phyloP scores from a whole-genome alignment of 257 asterid genomes.

The Forsythia suspensa region DNA sequence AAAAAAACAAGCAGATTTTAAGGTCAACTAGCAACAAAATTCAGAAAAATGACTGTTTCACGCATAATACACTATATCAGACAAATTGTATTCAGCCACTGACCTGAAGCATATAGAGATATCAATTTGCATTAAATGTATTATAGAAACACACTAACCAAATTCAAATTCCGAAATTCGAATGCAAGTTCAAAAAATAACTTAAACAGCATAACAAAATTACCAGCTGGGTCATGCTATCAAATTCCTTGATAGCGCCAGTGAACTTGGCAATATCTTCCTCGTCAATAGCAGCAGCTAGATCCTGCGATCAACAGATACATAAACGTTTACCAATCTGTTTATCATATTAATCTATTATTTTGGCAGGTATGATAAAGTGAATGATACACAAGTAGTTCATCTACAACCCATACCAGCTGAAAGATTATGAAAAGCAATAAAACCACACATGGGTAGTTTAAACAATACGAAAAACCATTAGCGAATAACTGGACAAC shows the following conservation, averaged over 20 bases:
- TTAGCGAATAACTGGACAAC: background rate
- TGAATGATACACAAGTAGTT: background rate
- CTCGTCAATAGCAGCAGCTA: conserved; percentile 87
- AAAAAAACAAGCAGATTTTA: background rate
- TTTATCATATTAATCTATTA: conserved; percentile 5
- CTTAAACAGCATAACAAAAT: conserved; percentile 9
- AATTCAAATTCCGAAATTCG: background rate
- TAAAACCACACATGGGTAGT: conserved; percentile 6
- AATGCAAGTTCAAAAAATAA: conserved; percentile 5
- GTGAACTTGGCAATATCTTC: conserved; percentile 95
- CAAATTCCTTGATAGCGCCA: conserved; percentile 93
- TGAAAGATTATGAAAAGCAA: conserved; percentile 14
- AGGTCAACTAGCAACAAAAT: background rate
- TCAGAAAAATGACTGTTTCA: background rate
- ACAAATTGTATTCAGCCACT: background rate
- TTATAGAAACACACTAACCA: background rate
- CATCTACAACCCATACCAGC: background rate
- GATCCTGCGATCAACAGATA: conserved; percentile 45
- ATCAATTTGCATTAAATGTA: background rate
- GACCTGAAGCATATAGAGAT: background rate
- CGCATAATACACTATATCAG: background rate
- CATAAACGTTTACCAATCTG: background rate
- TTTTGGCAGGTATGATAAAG: background rate
- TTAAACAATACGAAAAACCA: conserved; percentile 6
- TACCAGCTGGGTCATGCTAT: conserved; percentile 96